phyloP scores from a whole-genome alignment of 768 basidiomycete species.

The Russula earlei region DNA sequence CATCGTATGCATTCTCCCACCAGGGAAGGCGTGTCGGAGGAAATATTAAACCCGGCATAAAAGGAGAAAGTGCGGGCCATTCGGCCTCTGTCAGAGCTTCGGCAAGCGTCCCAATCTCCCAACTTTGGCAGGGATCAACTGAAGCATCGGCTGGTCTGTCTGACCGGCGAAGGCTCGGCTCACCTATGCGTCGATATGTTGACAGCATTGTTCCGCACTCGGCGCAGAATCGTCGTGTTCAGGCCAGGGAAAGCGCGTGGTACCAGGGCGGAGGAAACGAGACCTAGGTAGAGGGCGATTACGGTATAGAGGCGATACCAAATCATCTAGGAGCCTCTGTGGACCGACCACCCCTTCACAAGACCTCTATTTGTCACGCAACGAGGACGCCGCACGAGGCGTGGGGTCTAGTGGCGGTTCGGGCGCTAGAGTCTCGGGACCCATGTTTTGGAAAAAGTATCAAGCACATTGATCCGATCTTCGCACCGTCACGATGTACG shows the following conservation, averaged over 20 bases:
- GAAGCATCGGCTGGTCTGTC: not conserved
- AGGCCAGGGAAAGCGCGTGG: not conserved
- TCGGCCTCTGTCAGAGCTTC: conserved; percentile 46
- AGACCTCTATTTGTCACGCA: not conserved
- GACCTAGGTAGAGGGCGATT: not conserved
- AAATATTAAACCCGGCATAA: conserved; percentile 33
- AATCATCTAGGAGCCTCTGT: not conserved
- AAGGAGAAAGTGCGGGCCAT: conserved; percentile 42
- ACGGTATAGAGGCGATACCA: not conserved
- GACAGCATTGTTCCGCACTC: conserved; percentile 23
- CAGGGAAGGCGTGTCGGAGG: conserved; percentile 29
- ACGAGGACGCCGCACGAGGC: not conserved
- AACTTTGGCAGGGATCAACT: conserved; percentile 28
- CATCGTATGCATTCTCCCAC: conserved; percentile 30
- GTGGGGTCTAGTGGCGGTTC: not conserved
- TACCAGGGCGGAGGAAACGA: not conserved
- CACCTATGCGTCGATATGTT: conserved; percentile 21
- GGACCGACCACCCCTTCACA: not conserved
- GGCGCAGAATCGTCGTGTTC: not conserved
- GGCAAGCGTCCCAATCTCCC: conserved; percentile 52
- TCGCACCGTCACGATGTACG: not conserved
- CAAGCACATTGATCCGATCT: not conserved
- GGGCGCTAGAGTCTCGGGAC: not conserved
- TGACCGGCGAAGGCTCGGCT: not conserved
- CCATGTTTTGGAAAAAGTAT: not conserved